Evolutionary conservation across 108 stramenopile species (phyloP).

Genomic region (Epithemia pelagica): DNA sequence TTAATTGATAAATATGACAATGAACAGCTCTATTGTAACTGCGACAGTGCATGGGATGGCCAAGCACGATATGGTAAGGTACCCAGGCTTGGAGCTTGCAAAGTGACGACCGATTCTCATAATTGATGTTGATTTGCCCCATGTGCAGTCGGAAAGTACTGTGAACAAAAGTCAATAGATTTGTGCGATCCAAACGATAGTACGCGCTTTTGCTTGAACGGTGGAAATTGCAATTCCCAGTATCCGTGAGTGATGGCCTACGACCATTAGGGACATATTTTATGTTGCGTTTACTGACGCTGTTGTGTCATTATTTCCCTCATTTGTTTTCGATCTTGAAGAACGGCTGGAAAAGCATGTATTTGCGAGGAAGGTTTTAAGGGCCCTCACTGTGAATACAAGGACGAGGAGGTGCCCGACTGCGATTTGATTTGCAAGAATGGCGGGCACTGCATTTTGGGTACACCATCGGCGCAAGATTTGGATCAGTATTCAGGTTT

Average conservation of each 20-base stretch:
- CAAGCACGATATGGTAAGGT: conserved; percentile 22
- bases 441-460: conserved; percentile 26
- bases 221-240: conserved; percentile 28
- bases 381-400: conserved; percentile 50
- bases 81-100: too few species aligned
- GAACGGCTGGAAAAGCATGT: conserved; percentile 22
- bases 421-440: conserved; percentile 36
- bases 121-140: too few species aligned
- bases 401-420: conserved; percentile 29
- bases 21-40: conserved; percentile 44
- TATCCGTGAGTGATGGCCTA: conserved; percentile 32
- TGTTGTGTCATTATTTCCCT: too few species aligned
- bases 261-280: too few species aligned
- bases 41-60: conserved; percentile 16
- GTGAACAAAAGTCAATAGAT: conserved; percentile 24
- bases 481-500: conserved; percentile 4
- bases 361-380: conserved; percentile 21
- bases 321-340: background rate
- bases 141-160: conserved; percentile 46
- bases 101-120: too few species aligned
- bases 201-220: conserved; percentile 25
- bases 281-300: too few species aligned
- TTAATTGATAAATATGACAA: conserved; percentile 36
- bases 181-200: conserved; percentile 17
- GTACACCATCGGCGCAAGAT: conserved; percentile 12